Conservation (phyloP, 208 protist species). For the Trypanosoma cruzi region DNA sequence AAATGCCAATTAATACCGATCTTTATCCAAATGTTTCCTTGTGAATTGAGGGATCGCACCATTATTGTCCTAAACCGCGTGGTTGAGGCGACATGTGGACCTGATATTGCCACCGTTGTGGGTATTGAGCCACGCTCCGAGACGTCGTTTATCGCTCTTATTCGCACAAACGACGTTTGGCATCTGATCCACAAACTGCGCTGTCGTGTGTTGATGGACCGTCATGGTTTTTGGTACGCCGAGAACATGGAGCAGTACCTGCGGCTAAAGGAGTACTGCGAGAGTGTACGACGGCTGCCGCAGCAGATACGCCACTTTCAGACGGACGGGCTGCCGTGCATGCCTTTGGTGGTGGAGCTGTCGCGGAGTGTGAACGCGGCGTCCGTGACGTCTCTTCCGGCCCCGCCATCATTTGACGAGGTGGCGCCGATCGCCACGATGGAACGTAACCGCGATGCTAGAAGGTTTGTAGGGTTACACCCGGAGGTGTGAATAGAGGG, state of each 20-base stretch:
- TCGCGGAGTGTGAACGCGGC: conserved; percentile 33
- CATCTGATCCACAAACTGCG: conserved; percentile 62
- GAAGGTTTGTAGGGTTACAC: background rate
- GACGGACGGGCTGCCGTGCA: conserved; percentile 77
- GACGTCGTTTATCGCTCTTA: conserved; percentile 69
- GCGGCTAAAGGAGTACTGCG: conserved; percentile 79
- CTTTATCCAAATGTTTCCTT: conserved; percentile 89
- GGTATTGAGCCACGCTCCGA: conserved; percentile 69
- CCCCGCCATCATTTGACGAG: conserved; percentile 56
- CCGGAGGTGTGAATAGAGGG: background rate
- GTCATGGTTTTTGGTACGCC: conserved; percentile 80
- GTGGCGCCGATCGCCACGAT: conserved; percentile 62
- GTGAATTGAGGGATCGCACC: conserved; percentile 60
- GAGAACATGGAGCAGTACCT: conserved; percentile 60
- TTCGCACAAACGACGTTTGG: conserved; percentile 53
- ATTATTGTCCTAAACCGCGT: conserved; percentile 70
- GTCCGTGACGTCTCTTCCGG: conserved; percentile 24
- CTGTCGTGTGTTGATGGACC: conserved; percentile 82
- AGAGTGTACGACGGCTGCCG: conserved; percentile 60
- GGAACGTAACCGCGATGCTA: conserved; percentile 42
- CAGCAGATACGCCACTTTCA: conserved; percentile 73
- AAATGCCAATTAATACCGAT: too few species aligned
- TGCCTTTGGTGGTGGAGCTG: conserved; percentile 85
- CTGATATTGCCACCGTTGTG: conserved; percentile 41
- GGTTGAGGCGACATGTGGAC: conserved; percentile 42